phyloP scores from a whole-genome alignment of 2,329 filamentous ascomycete species.

The Ceratocystiopsis sp. region DNA sequence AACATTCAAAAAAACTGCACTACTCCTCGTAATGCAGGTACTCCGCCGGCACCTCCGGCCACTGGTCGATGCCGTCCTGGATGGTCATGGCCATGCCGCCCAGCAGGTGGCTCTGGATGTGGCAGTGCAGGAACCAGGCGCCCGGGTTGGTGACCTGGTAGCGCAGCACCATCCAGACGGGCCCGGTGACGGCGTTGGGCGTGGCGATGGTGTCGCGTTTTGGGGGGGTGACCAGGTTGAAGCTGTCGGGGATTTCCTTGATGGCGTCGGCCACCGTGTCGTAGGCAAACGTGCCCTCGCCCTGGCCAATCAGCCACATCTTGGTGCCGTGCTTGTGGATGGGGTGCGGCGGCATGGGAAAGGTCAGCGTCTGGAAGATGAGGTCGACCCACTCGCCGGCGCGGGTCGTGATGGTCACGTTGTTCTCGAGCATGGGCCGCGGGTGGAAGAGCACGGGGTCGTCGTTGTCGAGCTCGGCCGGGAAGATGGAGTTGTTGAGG shows the following conservation, averaged over 20 bases:
- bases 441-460: conserved; percentile 30
- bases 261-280: conserved; percentile 34
- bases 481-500: conserved; percentile 28
- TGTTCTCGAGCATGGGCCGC: conserved; percentile 16
- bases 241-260: conserved; percentile 25
- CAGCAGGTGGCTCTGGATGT: conserved; percentile 34
- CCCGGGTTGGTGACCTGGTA: conserved; percentile 36
- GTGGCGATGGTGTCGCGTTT: conserved; percentile 32
- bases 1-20: too few relatives aligned
- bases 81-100: conserved; percentile 39
- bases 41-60: conserved; percentile 23
- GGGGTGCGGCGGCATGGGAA: conserved; percentile 36
- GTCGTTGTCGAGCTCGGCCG: conserved; percentile 18
- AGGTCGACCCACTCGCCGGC: conserved; percentile 37
- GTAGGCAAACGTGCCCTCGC: conserved; percentile 33
- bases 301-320: conserved; percentile 38
- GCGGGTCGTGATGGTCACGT: conserved; percentile 30
- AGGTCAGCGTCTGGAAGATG: conserved; percentile 26
- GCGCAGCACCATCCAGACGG: conserved; percentile 31
- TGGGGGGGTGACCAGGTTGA: conserved; percentile 40
- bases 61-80: conserved; percentile 27
- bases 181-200: conserved; percentile 13
- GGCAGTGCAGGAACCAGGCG: conserved; percentile 37
- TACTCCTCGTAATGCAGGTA: conserved; percentile 14
- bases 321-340: conserved; percentile 50